Evolutionary conservation across 208 protist genomes (phyloP), one percentile per base, ranked within the genome.

Genomic region (Porcisia hertigi): DNA sequence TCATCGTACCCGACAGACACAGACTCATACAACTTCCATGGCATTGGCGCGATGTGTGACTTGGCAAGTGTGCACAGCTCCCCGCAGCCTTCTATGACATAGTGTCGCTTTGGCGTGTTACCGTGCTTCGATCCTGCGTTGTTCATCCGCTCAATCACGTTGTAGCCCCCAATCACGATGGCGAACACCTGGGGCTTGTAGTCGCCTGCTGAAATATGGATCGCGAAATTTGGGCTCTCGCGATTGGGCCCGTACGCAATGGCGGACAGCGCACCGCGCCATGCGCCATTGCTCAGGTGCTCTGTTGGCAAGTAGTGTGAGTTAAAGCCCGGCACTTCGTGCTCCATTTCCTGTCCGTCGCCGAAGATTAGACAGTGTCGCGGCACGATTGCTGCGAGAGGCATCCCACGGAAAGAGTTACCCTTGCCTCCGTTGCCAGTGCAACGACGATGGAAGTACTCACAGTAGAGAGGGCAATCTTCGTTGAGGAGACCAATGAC

Each of bases 1-100:
- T 91, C 90, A 63, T 97, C 91, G 81, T 95, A 96, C 16, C 91
- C 93, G 1, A 73, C 30, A 16, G 91, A 96, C 53, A 97, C 75
- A 60, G 73, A 80, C 71, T 95, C 84, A 74, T 94, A 96, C 55
- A 95, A 79, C 63, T 90, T 87, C 91, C 93, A 97, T 62, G 93
- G 93, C 83, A 97, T 94, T 34, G 91, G 89, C 30, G 84, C 72
- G 34, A 97, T 87, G 72, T 94, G 87, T 65, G 87, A 92, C 81
- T 95, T 94, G 67, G 91, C 93, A 60, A 97, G 72, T 14, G 93
- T 97, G 83, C 93, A 97, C 66, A 97, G 77, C 78, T 97, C 91
- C 43, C 93, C 93, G 77, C 93, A 97, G 49, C 89, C 88, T 43
- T 86, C 76, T 57, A 97, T 88, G 53, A 91, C 77, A 70, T 87